Conservation (phyloP, 306 rosid genomes). For the Malus orientalis region DNA sequence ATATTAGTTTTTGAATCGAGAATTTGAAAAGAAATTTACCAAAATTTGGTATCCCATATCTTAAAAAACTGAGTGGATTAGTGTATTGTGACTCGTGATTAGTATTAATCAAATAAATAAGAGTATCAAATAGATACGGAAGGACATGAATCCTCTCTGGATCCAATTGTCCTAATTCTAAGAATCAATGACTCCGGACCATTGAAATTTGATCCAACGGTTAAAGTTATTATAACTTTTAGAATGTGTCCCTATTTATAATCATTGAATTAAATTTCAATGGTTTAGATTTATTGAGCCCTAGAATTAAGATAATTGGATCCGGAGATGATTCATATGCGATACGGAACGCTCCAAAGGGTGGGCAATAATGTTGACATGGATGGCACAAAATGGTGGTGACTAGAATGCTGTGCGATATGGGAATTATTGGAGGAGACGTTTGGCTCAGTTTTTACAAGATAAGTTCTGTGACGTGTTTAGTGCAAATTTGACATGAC, state of each 20-base stretch:
- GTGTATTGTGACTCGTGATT: neutral
- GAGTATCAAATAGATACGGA: neutral
- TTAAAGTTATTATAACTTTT: too few species aligned
- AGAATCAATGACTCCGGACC: too few species aligned
- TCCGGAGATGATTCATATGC: too few species aligned
- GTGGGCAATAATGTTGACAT: slow-evolving; percentile 7
- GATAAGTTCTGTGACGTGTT: slow-evolving; percentile 15
- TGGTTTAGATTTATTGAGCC: too few species aligned
- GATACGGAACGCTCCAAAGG: neutral
- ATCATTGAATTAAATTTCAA: too few species aligned
- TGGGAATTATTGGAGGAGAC: slow-evolving; percentile 1
- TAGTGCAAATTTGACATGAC: slow-evolving; percentile 20
- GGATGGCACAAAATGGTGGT: neutral
- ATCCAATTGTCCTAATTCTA: too few species aligned
- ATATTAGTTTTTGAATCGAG: neutral
- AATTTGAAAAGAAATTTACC: neutral
- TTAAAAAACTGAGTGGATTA: neutral
- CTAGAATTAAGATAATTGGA: too few species aligned
- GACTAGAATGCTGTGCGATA: neutral
- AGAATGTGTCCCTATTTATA: too few species aligned
- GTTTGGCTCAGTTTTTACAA: slow-evolving; percentile 18
- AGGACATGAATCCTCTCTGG: too few species aligned
- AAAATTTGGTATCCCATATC: neutral
- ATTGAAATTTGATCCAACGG: too few species aligned
- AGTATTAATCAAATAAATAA: neutral